Conservation (phyloP, 1,139 yeast genomes). For the Kurtzmaniella quercitrusa region DNA sequence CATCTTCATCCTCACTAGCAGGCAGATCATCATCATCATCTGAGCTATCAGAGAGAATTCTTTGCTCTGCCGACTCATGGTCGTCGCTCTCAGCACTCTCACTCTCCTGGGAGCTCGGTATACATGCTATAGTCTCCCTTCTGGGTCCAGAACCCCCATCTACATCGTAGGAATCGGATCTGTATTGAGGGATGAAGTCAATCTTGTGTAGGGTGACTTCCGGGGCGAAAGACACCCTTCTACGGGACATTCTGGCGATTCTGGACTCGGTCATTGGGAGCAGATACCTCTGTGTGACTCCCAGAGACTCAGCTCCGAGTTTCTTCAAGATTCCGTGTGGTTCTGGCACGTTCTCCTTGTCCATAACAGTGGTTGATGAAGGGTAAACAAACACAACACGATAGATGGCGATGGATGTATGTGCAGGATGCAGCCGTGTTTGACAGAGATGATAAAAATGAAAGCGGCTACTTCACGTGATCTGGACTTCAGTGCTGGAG, state of each 20-base stretch:
- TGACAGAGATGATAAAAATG: background rate
- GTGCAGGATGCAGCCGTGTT: background rate
- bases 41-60: constrained; percentile 15
- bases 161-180: constrained; percentile 13
- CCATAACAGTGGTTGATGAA: constrained; percentile 1
- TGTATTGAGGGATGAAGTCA: constrained; percentile 37
- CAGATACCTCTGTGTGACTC: background rate
- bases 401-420: background rate
- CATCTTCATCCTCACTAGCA: background rate
- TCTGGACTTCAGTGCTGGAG: too few relatives aligned
- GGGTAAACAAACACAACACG: constrained; percentile 1
- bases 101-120: constrained; percentile 12
- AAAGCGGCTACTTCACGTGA: too few relatives aligned
- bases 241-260: constrained; percentile 13
- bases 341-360: constrained; percentile 4
- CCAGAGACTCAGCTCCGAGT: background rate
- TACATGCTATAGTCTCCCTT: constrained; percentile 31
- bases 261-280: background rate
- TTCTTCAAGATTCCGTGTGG: constrained; percentile 1
- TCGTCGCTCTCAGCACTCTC: constrained; percentile 17
- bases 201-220: constrained; percentile 71
- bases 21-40: background rate
- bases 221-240: constrained; percentile 73
- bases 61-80: constrained; percentile 10
- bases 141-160: constrained; percentile 19